Conservation (phyloP, 1,284 basidiomycete genomes). For the Moniliella sp. region DNA sequence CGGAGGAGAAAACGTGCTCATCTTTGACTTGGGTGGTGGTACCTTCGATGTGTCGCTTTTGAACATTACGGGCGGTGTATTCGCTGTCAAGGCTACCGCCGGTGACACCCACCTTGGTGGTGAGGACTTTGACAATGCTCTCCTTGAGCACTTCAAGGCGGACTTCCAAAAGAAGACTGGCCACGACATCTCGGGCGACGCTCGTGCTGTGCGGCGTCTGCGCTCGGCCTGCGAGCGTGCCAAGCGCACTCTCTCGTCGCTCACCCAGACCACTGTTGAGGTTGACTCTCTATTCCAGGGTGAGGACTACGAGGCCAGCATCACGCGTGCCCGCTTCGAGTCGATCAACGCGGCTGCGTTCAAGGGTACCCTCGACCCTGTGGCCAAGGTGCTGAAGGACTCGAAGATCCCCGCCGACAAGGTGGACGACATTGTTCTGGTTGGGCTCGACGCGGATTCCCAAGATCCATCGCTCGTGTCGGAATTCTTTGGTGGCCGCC, state of each 20-base stretch:
- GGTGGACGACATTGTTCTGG: slow-evolving; percentile 96
- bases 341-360: slow-evolving; percentile 86
- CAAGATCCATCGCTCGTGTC: slow-evolving; percentile 95
- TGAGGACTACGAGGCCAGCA: slow-evolving; percentile 35
- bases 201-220: slow-evolving; percentile 82
- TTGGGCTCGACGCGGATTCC: slow-evolving; percentile 96
- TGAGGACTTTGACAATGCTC: slow-evolving; percentile 93
- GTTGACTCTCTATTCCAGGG: slow-evolving; percentile 94
- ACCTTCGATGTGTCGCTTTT: slow-evolving; percentile 49
- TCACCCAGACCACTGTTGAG: slow-evolving; percentile 93
- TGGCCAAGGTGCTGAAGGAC: slow-evolving; percentile 96
- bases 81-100: slow-evolving; percentile 46
- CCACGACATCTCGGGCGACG: slow-evolving; percentile 80
- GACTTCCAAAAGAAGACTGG: slow-evolving; percentile 52
- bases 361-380: slow-evolving; percentile 91
- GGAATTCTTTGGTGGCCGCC: slow-evolving; percentile 87
- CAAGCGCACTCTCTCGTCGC: slow-evolving; percentile 91
- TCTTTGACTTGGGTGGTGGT: slow-evolving; percentile 96
- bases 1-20: slow-evolving; percentile 75
- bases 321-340: slow-evolving; percentile 76
- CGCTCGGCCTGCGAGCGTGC: slow-evolving; percentile 94
- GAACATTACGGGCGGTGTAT: slow-evolving; percentile 45
- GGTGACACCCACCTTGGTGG: slow-evolving; percentile 47
- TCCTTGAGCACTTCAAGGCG: slow-evolving; percentile 60
- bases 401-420: slow-evolving; percentile 89